Evolutionary conservation across 2,329 filamentous ascomycete species (phyloP), one percentile per base, ranked within the genome.

Genomic region (Fusarium virguliforme): DNA sequence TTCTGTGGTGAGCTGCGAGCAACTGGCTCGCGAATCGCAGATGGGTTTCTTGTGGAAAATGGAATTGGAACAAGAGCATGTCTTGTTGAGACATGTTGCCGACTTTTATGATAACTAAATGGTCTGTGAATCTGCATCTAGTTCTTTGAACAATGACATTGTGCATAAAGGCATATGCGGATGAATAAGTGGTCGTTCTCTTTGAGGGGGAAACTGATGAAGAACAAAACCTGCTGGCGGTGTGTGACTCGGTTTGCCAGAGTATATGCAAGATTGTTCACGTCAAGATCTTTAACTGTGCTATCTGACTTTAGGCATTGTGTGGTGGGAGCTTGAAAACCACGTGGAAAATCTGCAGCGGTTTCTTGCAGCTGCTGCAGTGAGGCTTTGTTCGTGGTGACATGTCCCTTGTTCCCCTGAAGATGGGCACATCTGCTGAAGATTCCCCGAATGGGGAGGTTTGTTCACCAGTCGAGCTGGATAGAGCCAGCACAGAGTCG

Each of bases 61-160:
- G 8, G 37, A 18, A 50, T 50, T 30, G 15, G 43, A 9, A 50
- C 26, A 50, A 50, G 43, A 48, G 43, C 43, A 30, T 50, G 43
- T 18, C 43, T 6, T 9, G 26, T 18, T 50, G 26, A 50, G 43
- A 15, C n/a, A 15, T 15, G 6, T 7, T 9, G 3, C 18, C 15
- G 12, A 46, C 50, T 71, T 68, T 65, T 71, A 68, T 6, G 4
- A 13, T 3, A 12, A 10, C 2, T 12, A 10, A 4, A 18, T 15
- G 8, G 22, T 7, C 15, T 18, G 22, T 58, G 51, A 38, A 43
- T 7, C 28, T 26, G 24, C 22, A 55, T 30, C 30, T 30, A 1
- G 7, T 8, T 18, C n/a, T 26, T 62, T 54, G 71, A 73, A 69
- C 56, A 69, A 66, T 41, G 30, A 4, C 5, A 6, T 2, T 15